Evolutionary conservation across 73 alveolate species (phyloP).

Genomic region (Paramecium caudatum): DNA sequence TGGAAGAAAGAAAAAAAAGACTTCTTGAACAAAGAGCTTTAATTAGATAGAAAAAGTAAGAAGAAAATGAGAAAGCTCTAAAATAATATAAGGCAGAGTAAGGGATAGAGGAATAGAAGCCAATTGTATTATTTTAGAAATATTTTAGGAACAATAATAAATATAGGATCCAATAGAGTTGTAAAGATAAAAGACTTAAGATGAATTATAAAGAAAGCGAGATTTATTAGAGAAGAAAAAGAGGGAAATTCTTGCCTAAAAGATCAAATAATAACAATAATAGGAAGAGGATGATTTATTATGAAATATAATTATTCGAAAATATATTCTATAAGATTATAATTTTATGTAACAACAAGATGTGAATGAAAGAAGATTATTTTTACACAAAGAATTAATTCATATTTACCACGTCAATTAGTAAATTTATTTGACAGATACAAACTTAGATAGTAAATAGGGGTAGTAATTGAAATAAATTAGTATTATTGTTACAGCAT

Average conservation of each 20-base stretch:
- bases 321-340: too few relatives aligned
- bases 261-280: too few relatives aligned
- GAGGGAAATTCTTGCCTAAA: not conserved
- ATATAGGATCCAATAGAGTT: not conserved
- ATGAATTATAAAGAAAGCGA: conserved; percentile 31
- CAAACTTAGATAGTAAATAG: not conserved
- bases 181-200: conserved; percentile 38
- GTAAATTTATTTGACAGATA: conserved; percentile 18
- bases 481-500: not conserved
- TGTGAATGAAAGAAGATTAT: too few relatives aligned
- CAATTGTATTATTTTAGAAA: not conserved
- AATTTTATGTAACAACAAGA: too few relatives aligned
- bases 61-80: conserved; percentile 66
- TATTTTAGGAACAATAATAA: conserved; percentile 2
- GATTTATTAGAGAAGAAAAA: conserved; percentile 35
- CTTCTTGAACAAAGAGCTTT: conserved; percentile 53
- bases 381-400: not conserved
- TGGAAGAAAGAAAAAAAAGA: conserved; percentile 75
- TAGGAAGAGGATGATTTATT: too few relatives aligned
- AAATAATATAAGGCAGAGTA: conserved; percentile 51
- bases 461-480: not conserved
- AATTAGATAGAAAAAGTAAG: conserved; percentile 62
- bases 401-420: not conserved
- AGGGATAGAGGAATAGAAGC: not conserved
- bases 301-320: too few relatives aligned